phyloP scores from a whole-genome alignment of 2,329 filamentous ascomycete species.

The Cryphonectria nitschkei region DNA sequence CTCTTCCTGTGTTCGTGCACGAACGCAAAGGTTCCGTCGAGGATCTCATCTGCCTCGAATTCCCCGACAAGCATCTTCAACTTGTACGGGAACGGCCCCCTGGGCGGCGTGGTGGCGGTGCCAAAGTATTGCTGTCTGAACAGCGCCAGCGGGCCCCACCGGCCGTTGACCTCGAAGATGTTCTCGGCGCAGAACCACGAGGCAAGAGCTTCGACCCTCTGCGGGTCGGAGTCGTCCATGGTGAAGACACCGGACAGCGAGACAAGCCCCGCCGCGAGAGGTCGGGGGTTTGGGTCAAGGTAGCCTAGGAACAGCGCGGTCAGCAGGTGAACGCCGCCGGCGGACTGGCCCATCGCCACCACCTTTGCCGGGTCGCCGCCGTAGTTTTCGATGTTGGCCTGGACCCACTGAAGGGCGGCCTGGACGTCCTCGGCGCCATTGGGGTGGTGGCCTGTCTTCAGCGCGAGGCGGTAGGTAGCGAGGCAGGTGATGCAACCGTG shows the following conservation, averaged over 20 bases:
- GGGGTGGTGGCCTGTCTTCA: constrained; percentile 30
- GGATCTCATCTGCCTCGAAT: constrained; percentile 30
- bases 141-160: constrained; percentile 19
- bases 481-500: constrained; percentile 35
- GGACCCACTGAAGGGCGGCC: constrained; percentile 30
- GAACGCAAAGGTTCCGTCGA: constrained; percentile 31
- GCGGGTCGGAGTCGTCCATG: background rate
- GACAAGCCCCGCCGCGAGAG: constrained; percentile 24
- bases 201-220: constrained; percentile 2
- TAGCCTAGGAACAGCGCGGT: constrained; percentile 27
- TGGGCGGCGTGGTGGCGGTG: background rate
- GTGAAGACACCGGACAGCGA: constrained; percentile 29
- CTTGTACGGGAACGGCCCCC: constrained; percentile 16
- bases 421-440: constrained; percentile 30
- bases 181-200: constrained; percentile 23
- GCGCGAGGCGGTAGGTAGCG: constrained; percentile 32
- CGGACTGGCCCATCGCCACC: constrained; percentile 31
- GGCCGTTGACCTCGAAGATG: constrained; percentile 19
- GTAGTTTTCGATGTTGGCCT: constrained; percentile 30
- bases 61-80: constrained; percentile 29
- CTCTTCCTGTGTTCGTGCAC: constrained; percentile 28
- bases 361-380: constrained; percentile 30
- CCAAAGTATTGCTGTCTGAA: constrained; percentile 23
- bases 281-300: constrained; percentile 21
- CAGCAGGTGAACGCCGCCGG: constrained; percentile 30